A percentile compares a stretch with the other conserved stretches of the same genome.
These are phyloP conservation scores for Pseudogymnoascus sp. DNA, from an alignment of 2,329 filamentous ascomycete species.

Conservation along the genomic window DNA sequence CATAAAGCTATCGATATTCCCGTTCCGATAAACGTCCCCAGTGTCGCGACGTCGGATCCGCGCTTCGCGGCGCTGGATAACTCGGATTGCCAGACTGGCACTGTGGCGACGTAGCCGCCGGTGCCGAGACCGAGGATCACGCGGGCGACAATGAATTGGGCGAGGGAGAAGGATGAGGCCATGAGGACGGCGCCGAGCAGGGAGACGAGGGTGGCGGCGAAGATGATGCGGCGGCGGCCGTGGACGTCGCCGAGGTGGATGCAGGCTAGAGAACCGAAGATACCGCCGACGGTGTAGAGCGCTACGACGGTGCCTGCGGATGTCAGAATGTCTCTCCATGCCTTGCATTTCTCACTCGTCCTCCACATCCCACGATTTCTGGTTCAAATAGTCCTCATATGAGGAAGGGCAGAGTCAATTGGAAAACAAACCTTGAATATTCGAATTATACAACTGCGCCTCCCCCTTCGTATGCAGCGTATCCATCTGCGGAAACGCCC, in stretches of 20 bases:
- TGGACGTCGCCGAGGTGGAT: conserved; percentile 35
- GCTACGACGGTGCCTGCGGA: conserved; percentile 32
- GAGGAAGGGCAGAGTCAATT: not conserved
- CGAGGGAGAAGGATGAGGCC: conserved; percentile 33
- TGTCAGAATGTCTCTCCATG: conserved; percentile 15
- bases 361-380: not conserved
- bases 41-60: conserved; percentile 37
- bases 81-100: conserved; percentile 39
- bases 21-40: conserved; percentile 33
- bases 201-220: conserved; percentile 36
- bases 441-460: conserved; percentile 36
- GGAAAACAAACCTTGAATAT: conserved; percentile 24
- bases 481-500: conserved; percentile 44
- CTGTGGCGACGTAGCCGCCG: conserved; percentile 36
- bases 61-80: conserved; percentile 37
- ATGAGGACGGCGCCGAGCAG: conserved; percentile 40
- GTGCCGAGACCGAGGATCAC: conserved; percentile 37
- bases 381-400: not conserved
- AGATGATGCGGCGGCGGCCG: conserved; percentile 38
- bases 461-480: conserved; percentile 39
- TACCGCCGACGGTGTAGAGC: conserved; percentile 34
- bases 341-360: not conserved
- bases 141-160: conserved; percentile 40
- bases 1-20: conserved; percentile 38
- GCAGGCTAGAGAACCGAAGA: conserved; percentile 34